Base-by-base conservation (phyloP, 2,329 filamentous ascomycete genomes). In the Tolypocladium album region DNA sequence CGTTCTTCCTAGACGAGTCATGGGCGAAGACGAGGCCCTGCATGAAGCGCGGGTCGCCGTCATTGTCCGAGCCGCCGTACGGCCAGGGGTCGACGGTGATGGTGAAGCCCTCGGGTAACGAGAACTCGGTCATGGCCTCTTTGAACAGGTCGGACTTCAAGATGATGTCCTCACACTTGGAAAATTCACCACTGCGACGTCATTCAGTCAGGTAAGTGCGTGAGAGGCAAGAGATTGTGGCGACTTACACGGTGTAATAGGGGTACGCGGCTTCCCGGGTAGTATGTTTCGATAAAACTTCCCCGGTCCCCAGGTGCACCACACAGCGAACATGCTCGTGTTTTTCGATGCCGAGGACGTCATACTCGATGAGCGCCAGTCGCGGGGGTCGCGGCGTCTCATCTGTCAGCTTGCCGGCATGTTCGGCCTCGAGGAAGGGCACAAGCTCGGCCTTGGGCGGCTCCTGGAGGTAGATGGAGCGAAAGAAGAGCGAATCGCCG, bases 391-490 rank as follows among this genome's bases (percentile, higher is more conserved):
- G 74, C 56, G 73, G 73, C 3, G 74, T 75, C 12, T 68, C 66
- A 1, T 76, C 75, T 0, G 79, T 72, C 13, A 79, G 68, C 24
- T 71, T 69, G 4, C 81, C 79, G n/a, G 74, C 75, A 63, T 86
- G 80, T 67, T 88, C 86, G 4, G 82, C 83, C 56, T 85, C 81
- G 27, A 88, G 75, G 66, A 86, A 88, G 1, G 78, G 78, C 8
- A 85, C 68, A 9, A 87, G 76, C 43, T 83, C 77, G 43, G 74
- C 74, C 71, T 87, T 88, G 36, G 78, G 74, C 1, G 86, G 85
- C 64, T 89, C 85, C 50, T 86, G 75, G 8, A 88, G 75, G 56
- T 81, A 86, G 43, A 90, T 82, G 57, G 81, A 78, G 67, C 89
- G 88, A 76, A 76, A 77, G 62, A 68, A 72, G 31, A 76, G 62